Conservation (phyloP, 306 rosid species). For the Rubus parviflorus region DNA sequence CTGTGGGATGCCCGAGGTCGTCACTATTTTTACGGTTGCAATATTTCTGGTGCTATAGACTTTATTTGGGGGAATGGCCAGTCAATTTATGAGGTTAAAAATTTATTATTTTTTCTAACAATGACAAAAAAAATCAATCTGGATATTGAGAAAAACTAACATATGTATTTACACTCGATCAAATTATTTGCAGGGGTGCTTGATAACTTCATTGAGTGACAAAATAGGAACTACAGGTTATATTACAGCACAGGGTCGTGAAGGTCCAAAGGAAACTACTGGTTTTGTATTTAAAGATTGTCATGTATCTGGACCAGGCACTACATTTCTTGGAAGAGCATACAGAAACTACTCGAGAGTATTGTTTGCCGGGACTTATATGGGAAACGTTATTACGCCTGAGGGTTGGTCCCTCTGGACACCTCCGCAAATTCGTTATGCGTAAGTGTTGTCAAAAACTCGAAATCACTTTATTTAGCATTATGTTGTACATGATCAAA, state of each 20-base stretch:
- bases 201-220: background rate
- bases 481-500: background rate
- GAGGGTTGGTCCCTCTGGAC: slow-evolving; percentile 6
- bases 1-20: background rate
- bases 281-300: slow-evolving; percentile 17
- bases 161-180: background rate
- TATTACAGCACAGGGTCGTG: slow-evolving; percentile 31
- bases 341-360: slow-evolving; percentile 3
- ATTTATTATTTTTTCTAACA: background rate
- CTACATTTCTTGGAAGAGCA: slow-evolving; percentile 9
- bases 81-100: slow-evolving; percentile 10
- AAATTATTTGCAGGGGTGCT: slow-evolving; percentile 6
- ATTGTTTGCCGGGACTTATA: background rate
- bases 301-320: background rate
- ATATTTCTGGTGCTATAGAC: background rate
- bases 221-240: background rate
- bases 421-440: no score
- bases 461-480: background rate
- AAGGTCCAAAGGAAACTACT: background rate
- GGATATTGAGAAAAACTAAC: background rate
- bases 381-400: background rate
- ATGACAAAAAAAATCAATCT: background rate
- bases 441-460: background rate
- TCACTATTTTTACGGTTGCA: background rate
- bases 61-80: slow-evolving; percentile 29